A percentile compares a stretch with the other conserved stretches of the same genome.
phyloP scores from a whole-genome alignment of 176 grass and related monocot genomes.

The Hsuehochloa calcarea region DNA sequence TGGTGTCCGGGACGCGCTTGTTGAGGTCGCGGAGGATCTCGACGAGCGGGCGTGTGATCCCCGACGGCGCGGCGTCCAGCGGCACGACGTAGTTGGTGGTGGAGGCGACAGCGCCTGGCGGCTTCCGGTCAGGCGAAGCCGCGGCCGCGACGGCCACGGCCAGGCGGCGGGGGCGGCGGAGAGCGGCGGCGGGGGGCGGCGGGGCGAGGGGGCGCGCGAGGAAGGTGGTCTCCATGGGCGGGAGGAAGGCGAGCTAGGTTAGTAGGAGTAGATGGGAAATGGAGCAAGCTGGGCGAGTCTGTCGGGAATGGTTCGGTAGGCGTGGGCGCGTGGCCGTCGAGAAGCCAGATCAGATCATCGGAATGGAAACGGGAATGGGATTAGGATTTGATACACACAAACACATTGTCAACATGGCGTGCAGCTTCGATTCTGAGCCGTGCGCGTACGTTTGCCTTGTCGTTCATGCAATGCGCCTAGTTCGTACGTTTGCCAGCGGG shows the following conservation, averaged over 20 bases:
- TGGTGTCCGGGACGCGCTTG: slow-evolving; percentile 87
- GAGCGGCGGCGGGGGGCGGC: background rate
- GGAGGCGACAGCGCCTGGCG: slow-evolving; percentile 13
- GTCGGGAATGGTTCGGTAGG: too few species aligned
- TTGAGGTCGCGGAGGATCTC: slow-evolving; percentile 96
- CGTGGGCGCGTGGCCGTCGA: too few species aligned
- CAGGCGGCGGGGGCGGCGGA: background rate
- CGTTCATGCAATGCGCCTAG: too few species aligned
- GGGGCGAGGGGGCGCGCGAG: background rate
- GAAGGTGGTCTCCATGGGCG: slow-evolving; percentile 49
- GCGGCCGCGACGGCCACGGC: slow-evolving; percentile 20
- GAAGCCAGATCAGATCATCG: background rate
- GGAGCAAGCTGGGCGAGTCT: too few species aligned
- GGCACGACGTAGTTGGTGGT: slow-evolving; percentile 74
- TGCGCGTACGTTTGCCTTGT: too few species aligned
- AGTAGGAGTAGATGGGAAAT: background rate
- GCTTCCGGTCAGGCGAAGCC: background rate
- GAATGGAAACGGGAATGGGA: too few species aligned
- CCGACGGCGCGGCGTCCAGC: slow-evolving; percentile 61
- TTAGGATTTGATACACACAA: too few species aligned
- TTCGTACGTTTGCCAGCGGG: too few species aligned
- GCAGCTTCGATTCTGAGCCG: too few species aligned
- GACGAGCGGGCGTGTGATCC: slow-evolving; percentile 76
- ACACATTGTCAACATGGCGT: too few species aligned
- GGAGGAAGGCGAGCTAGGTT: background rate